phyloP scores from a whole-genome alignment of 2,329 filamentous ascomycete species.

The Westerdykella sp. region DNA sequence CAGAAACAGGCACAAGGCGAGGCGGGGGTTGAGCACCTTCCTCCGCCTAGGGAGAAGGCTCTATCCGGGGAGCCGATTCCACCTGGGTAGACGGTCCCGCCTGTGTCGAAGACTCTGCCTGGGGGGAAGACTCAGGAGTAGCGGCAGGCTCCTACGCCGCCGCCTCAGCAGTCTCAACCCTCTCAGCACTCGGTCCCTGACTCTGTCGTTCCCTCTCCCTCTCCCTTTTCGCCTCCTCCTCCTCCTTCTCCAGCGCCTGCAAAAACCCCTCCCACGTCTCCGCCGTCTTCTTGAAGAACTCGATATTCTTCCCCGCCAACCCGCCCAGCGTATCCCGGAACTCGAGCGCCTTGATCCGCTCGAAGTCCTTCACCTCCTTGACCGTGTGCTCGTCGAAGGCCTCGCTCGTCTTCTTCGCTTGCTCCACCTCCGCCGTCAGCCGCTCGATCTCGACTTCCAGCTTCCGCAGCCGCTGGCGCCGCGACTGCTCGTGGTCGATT shows the following conservation, averaged over 20 bases:
- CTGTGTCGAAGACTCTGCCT: no score
- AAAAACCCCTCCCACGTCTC: slow-evolving; percentile 87
- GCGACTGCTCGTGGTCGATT: slow-evolving; percentile 89
- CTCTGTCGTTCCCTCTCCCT: neutral
- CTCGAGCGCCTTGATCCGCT: slow-evolving; percentile 90
- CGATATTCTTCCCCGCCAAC: slow-evolving; percentile 76
- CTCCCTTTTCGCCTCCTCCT: slow-evolving; percentile 18
- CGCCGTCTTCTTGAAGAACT: slow-evolving; percentile 75
- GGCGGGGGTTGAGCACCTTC: no score
- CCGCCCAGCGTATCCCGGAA: slow-evolving; percentile 81
- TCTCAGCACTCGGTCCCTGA: neutral
- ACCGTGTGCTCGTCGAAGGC: slow-evolving; percentile 96
- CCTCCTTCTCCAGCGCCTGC: slow-evolving; percentile 75
- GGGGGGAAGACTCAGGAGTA: neutral
- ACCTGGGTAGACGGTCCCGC: no score
- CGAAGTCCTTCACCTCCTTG: slow-evolving; percentile 87
- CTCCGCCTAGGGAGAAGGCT: no score
- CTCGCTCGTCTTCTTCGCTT: slow-evolving; percentile 77
- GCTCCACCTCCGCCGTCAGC: slow-evolving; percentile 78
- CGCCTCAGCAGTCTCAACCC: neutral
- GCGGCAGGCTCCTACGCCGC: no score
- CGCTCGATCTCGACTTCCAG: slow-evolving; percentile 90
- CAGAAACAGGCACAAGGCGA: no score
- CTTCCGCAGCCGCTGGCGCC: slow-evolving; percentile 80
- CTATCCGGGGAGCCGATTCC: no score